Conservation (phyloP, 495 filamentous ascomycete genomes). For the Penicillium atrosanguineum region DNA sequence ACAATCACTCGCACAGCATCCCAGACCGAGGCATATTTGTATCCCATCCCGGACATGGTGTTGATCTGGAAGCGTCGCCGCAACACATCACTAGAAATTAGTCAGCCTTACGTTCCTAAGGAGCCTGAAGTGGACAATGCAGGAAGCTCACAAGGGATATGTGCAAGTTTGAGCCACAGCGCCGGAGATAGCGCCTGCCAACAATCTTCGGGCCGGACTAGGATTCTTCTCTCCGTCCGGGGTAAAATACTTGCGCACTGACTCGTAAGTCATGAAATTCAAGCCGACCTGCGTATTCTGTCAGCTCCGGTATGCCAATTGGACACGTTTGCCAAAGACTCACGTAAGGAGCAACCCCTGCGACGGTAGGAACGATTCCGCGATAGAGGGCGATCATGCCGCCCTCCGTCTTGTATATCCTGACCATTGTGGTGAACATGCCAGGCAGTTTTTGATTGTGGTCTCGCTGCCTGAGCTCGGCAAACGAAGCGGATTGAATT, state of each 20-base stretch:
- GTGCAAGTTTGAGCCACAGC: conserved; percentile 96
- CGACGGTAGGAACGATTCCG: conserved; percentile 89
- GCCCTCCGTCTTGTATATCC: conserved; percentile 90
- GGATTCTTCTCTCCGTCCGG: conserved; percentile 87
- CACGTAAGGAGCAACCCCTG: conserved; percentile 94
- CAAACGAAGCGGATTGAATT: conserved; percentile 93
- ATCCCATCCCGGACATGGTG: conserved; percentile 98
- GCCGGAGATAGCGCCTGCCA: conserved; percentile 89
- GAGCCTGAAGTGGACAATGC: background rate
- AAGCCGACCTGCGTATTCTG: conserved; percentile 67
- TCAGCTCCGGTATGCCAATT: conserved; percentile 7
- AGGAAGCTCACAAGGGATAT: conserved; percentile 84
- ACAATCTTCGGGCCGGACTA: conserved; percentile 71
- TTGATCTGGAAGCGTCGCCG: conserved; percentile 96
- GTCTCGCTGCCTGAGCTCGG: conserved; percentile 55
- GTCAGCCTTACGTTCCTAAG: background rate
- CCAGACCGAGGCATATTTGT: conserved; percentile 82
- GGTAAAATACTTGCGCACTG: conserved; percentile 78
- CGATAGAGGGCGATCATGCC: conserved; percentile 81
- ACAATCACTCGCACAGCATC: conserved; percentile 83
- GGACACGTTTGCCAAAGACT: conserved; percentile 29
- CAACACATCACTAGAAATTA: conserved; percentile 72
- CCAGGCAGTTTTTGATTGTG: conserved; percentile 68
- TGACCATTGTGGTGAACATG: conserved; percentile 81
- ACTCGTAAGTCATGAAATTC: conserved; percentile 98